Conservation (phyloP, 257 asterid genomes). For the Rehmannia glutinosa region DNA sequence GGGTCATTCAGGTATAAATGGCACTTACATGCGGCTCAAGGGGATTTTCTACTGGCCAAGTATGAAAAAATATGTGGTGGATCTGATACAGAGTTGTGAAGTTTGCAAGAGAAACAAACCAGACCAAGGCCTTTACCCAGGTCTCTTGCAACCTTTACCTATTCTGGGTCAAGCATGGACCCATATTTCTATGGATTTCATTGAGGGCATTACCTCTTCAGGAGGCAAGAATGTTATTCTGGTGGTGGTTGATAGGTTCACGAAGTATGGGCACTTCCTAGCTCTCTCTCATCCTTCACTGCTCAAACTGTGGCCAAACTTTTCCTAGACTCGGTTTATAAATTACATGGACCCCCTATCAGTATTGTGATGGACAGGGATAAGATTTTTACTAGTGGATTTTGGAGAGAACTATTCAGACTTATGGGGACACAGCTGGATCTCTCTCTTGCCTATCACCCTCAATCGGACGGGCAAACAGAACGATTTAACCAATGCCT, state of each 20-base stretch:
- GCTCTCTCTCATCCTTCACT: neutral
- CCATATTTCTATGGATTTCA: neutral
- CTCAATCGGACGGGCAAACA: neutral
- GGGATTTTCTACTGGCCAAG: neutral
- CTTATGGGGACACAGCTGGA: neutral
- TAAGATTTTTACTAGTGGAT: neutral
- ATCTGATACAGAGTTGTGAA: neutral
- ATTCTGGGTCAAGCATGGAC: neutral
- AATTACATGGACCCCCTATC: neutral
- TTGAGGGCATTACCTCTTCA: neutral
- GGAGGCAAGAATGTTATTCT: neutral
- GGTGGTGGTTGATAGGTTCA: neutral
- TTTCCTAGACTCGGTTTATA: neutral
- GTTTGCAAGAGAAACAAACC: neutral
- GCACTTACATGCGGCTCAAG: neutral
- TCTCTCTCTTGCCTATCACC: neutral
- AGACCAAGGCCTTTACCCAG: neutral
- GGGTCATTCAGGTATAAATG: neutral
- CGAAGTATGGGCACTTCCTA: neutral
- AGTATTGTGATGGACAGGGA: neutral
- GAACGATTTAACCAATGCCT: neutral
- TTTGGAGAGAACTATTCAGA: neutral
- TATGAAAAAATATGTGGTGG: neutral
- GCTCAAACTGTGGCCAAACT: neutral
- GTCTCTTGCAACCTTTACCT: neutral